A percentile compares a stretch with the other conserved stretches of the same genome.
Conservation (phyloP, 768 basidiomycete species). For the Rhizopogon vulgaris region DNA sequence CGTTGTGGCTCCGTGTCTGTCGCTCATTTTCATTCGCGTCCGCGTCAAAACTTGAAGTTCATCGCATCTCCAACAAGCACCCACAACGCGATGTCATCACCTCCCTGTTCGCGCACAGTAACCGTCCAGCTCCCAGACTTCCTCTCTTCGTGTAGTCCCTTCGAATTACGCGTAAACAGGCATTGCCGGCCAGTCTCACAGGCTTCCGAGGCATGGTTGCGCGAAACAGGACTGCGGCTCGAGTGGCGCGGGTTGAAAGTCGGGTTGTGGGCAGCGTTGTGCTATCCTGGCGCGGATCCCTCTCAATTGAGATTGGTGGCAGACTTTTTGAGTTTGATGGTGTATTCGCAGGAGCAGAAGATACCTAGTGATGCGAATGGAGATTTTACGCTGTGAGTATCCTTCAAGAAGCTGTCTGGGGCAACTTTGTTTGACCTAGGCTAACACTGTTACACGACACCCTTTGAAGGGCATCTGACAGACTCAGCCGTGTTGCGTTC, state of each 20-base stretch:
- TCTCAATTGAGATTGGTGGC: constrained; percentile 48
- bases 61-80: not conserved
- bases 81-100: not conserved
- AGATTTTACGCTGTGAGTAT: constrained; percentile 19
- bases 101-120: constrained; percentile 3
- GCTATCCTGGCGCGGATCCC: constrained; percentile 52
- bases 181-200: constrained; percentile 22
- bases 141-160: constrained; percentile 15
- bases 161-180: constrained; percentile 22
- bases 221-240: constrained; percentile 14
- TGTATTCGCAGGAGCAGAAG: constrained; percentile 20
- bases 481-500: constrained; percentile 29
- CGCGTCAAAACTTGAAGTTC: not conserved
- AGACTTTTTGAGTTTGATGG: constrained; percentile 42
- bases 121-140: constrained; percentile 28
- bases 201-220: constrained; percentile 24
- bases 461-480: constrained; percentile 31
- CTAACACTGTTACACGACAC: not conserved
- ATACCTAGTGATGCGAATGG: constrained; percentile 9
- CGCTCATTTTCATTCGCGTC: not conserved
- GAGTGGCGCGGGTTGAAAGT: constrained; percentile 27
- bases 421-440: not conserved
- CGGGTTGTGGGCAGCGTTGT: constrained; percentile 52
- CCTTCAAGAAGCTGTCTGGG: constrained; percentile 7
- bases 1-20: not conserved